phyloP scores from a whole-genome alignment of 208 protist genomes.

The Leishmania guyanensis region DNA sequence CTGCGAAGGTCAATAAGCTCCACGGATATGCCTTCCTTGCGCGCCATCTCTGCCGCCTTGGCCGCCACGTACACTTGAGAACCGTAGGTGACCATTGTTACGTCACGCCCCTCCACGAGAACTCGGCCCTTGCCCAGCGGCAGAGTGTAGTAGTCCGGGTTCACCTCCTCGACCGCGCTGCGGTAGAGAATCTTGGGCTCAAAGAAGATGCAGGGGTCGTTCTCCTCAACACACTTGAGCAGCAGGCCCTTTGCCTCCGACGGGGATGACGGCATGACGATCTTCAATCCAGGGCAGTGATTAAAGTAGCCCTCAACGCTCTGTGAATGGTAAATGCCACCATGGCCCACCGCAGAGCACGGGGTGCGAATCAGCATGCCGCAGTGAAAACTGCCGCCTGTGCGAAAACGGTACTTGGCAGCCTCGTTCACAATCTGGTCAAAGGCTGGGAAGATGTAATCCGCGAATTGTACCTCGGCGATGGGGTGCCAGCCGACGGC shows the following conservation, averaged over 20 bases:
- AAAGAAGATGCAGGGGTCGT: slow-evolving; percentile 96
- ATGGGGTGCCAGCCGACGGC: slow-evolving; percentile 90
- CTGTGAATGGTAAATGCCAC: slow-evolving; percentile 97
- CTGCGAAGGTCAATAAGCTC: slow-evolving; percentile 97
- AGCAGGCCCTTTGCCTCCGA: slow-evolving; percentile 90
- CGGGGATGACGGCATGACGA: slow-evolving; percentile 82
- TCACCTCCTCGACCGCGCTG: slow-evolving; percentile 90
- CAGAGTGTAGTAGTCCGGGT: slow-evolving; percentile 94
- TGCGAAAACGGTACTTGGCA: slow-evolving; percentile 98
- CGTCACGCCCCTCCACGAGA: slow-evolving; percentile 86
- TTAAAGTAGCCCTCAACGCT: slow-evolving; percentile 96
- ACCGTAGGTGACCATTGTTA: slow-evolving; percentile 97
- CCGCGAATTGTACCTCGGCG: slow-evolving; percentile 98
- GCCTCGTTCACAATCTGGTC: slow-evolving; percentile 99
- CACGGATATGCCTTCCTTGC: slow-evolving; percentile 85
- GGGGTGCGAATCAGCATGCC: slow-evolving; percentile 96
- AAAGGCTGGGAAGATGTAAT: slow-evolving; percentile 99
- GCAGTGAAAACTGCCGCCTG: slow-evolving; percentile 93
- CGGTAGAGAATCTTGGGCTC: slow-evolving; percentile 97
- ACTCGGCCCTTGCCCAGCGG: slow-evolving; percentile 94
- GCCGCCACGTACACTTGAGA: slow-evolving; percentile 82
- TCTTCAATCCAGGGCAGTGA: slow-evolving; percentile 93
- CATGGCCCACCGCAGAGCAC: slow-evolving; percentile 97
- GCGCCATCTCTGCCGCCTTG: slow-evolving; percentile 83
- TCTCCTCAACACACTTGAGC: slow-evolving; percentile 92